These are phyloP conservation scores for Cystobasidium pallidum DNA, from an alignment of 1,284 basidiomycete genomes.

Conservation along the genomic window DNA sequence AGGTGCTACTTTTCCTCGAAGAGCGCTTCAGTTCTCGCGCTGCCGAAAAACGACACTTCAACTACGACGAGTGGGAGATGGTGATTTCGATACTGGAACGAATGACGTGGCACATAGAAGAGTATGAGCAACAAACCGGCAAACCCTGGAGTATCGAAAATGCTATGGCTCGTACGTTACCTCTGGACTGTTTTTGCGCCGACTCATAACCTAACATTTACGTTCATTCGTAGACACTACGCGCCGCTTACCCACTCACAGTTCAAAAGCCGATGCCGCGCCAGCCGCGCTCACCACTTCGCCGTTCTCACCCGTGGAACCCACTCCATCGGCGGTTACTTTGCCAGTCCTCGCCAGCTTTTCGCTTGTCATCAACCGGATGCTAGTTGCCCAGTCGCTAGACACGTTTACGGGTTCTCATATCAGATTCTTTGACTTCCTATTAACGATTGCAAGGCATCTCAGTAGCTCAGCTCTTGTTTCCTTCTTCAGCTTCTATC, in stretches of 20 bases:
- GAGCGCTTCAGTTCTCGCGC: conserved; percentile 45
- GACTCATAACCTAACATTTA: background rate
- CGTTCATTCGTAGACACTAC: conserved; percentile 7
- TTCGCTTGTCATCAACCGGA: conserved; percentile 47
- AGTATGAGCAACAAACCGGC: conserved; percentile 10
- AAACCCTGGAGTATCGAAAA: conserved; percentile 6
- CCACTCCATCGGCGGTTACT: conserved; percentile 26
- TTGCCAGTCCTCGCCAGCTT: conserved; percentile 57
- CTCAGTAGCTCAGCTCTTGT: conserved; percentile 52
- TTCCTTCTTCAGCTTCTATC: conserved; percentile 59
- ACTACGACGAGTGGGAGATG: conserved; percentile 39
- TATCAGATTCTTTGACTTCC: conserved; percentile 44
- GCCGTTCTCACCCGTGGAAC: conserved; percentile 49
- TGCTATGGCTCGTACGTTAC: background rate
- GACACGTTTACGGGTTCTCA: conserved; percentile 42
- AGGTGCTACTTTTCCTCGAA: conserved; percentile 51
- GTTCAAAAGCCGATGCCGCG: conserved; percentile 19
- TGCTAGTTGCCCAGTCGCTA: conserved; percentile 32
- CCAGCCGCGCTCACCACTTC: conserved; percentile 45
- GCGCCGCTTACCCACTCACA: conserved; percentile 49
- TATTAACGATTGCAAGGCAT: conserved; percentile 45
- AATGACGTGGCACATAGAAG: conserved; percentile 25
- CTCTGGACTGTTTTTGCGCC: background rate
- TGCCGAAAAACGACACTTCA: conserved; percentile 45
- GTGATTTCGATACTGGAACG: conserved; percentile 17